These are phyloP conservation scores for Pestalotiopsis sp. DNA, from an alignment of 2,329 filamentous ascomycete genomes.

Conservation along the genomic window DNA sequence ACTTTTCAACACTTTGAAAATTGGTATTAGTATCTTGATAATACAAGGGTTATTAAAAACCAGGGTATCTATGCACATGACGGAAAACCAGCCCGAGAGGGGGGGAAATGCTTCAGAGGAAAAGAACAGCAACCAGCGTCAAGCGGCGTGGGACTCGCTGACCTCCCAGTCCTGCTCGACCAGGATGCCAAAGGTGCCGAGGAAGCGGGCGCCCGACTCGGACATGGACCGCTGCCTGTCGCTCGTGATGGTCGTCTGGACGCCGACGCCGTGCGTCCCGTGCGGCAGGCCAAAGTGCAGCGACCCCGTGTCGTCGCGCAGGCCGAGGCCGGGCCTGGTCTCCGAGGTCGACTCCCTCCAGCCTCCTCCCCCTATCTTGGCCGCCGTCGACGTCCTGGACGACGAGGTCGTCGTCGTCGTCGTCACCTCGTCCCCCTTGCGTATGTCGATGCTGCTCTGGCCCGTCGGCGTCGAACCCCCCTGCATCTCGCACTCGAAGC, in stretches of 20 bases:
- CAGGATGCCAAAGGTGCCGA: not conserved
- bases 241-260: not conserved
- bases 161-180: not conserved
- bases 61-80: not conserved
- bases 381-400: not conserved
- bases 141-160: not conserved
- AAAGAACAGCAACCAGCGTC: not conserved
- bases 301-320: not conserved
- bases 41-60: not conserved
- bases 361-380: not conserved
- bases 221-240: not conserved
- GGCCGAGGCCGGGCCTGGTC: not conserved
- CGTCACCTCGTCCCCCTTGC: not conserved
- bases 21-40: not conserved
- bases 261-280: not conserved
- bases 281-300: not conserved
- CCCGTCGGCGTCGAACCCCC: not conserved
- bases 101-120: not conserved
- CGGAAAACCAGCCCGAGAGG: not conserved
- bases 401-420: not conserved
- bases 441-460: not conserved
- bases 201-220: not conserved
- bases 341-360: not conserved
- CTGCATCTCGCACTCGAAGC: constrained; percentile 1
- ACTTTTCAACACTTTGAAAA: not conserved